Evolutionary conservation across 768 basidiomycete species (phyloP).

Genomic region (Pseudohyphozyma bogoriensis): DNA sequence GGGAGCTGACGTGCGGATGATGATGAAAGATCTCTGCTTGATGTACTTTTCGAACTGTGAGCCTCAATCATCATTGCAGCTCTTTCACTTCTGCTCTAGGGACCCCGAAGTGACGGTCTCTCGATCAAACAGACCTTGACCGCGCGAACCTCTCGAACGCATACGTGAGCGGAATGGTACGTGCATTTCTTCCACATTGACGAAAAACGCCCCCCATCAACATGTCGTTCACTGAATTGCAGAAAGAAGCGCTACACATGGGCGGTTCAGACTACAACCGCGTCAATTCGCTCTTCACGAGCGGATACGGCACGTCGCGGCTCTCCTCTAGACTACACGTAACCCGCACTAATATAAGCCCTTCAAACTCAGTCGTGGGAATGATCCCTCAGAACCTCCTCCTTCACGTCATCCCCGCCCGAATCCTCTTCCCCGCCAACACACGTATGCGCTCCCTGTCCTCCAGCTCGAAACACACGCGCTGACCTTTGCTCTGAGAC

Average conservation of each 20-base stretch:
- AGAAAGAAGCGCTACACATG: background rate
- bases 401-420: background rate
- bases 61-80: no score
- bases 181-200: no score
- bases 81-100: no score
- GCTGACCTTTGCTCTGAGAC: background rate
- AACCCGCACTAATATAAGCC: background rate
- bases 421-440: background rate
- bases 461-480: background rate
- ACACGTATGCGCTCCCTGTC: background rate
- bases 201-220: background rate
- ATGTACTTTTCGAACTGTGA: background rate
- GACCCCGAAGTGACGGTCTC: no score
- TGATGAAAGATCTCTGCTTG: background rate
- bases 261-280: background rate
- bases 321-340: no score
- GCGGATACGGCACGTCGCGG: no score
- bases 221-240: background rate
- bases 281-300: background rate
- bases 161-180: background rate
- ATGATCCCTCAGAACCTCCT: background rate
- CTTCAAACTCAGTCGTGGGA: background rate
- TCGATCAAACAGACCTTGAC: background rate
- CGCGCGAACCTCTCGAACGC: background rate
- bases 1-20: no score